These are phyloP conservation scores for Geotrichum histeridarum DNA, from an alignment of 1,139 yeast genomes.

Conservation along the genomic window DNA sequence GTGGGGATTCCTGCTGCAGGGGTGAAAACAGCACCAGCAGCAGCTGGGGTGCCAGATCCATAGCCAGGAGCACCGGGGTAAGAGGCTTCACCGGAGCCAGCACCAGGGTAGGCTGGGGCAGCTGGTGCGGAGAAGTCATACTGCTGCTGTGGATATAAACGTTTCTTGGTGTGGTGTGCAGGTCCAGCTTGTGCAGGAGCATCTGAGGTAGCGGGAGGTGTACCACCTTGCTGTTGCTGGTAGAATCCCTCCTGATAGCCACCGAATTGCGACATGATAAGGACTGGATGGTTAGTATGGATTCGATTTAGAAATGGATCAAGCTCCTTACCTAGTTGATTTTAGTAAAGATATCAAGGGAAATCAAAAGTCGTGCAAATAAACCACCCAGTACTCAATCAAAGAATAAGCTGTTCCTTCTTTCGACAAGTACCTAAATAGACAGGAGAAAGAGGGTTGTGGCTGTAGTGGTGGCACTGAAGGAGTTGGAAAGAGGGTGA, in stretches of 20 bases:
- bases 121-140: slow-evolving; percentile 18
- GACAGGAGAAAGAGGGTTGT: background rate
- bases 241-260: slow-evolving; percentile 14
- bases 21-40: slow-evolving; percentile 17
- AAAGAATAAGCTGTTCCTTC: background rate
- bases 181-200: slow-evolving; percentile 4
- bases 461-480: background rate
- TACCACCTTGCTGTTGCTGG: slow-evolving; percentile 13
- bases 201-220: slow-evolving; percentile 2
- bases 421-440: background rate
- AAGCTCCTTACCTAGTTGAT: background rate
- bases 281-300: background rate
- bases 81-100: background rate
- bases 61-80: slow-evolving; percentile 16
- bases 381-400: background rate
- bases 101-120: slow-evolving; percentile 10
- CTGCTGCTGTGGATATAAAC: slow-evolving; percentile 20
- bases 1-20: slow-evolving; percentile 18
- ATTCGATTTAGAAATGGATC: background rate
- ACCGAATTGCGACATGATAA: slow-evolving; percentile 19
- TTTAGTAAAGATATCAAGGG: background rate
- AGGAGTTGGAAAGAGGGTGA: background rate
- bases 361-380: background rate
- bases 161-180: slow-evolving; percentile 12
- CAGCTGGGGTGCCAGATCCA: slow-evolving; percentile 6